Percentiles rank a stretch among this genome's conserved stretches.
These are phyloP conservation scores for Phytophthora kernoviae DNA, from an alignment of 352 stramenopile genomes.

Conservation along the genomic window DNA sequence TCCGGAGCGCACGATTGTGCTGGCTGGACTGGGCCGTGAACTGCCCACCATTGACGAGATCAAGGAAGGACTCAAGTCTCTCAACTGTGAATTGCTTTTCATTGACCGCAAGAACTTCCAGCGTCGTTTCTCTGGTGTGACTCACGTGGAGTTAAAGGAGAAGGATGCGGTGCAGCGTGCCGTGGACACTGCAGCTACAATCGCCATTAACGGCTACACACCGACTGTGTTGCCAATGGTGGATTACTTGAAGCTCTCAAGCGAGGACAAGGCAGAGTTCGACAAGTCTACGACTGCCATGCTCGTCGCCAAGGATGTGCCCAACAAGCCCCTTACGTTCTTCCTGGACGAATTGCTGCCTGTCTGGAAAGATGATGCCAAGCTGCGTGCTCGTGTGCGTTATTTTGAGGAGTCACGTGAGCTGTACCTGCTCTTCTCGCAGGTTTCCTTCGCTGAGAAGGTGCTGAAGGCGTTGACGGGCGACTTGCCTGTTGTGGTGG, in stretches of 20 bases:
- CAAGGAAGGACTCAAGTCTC: slow-evolving; percentile 59
- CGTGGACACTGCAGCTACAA: slow-evolving; percentile 47
- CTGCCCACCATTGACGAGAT: slow-evolving; percentile 83
- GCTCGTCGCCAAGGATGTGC: slow-evolving; percentile 85
- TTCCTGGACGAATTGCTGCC: slow-evolving; percentile 75
- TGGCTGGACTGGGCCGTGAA: slow-evolving; percentile 63
- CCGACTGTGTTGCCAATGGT: slow-evolving; percentile 57
- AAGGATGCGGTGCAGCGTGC: slow-evolving; percentile 58
- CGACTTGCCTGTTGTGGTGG: slow-evolving; percentile 52
- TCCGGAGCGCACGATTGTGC: slow-evolving; percentile 66
- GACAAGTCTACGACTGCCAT: slow-evolving; percentile 83
- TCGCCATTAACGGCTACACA: slow-evolving; percentile 64
- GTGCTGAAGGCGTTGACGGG: slow-evolving; percentile 49
- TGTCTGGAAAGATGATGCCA: slow-evolving; percentile 71
- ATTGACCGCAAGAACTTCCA: slow-evolving; percentile 76
- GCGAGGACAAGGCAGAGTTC: slow-evolving; percentile 81
- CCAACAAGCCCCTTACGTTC: slow-evolving; percentile 67
- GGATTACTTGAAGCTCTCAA: slow-evolving; percentile 66
- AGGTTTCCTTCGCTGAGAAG: slow-evolving; percentile 68
- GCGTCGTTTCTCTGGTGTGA: slow-evolving; percentile 75
- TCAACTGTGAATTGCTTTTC: slow-evolving; percentile 70
- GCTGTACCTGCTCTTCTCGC: slow-evolving; percentile 83
- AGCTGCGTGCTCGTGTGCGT: slow-evolving; percentile 72
- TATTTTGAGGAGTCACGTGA: slow-evolving; percentile 67
- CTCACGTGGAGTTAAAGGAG: slow-evolving; percentile 78